phyloP scores from a whole-genome alignment of 2,329 filamentous ascomycete species.

The Cadophora sp. region DNA sequence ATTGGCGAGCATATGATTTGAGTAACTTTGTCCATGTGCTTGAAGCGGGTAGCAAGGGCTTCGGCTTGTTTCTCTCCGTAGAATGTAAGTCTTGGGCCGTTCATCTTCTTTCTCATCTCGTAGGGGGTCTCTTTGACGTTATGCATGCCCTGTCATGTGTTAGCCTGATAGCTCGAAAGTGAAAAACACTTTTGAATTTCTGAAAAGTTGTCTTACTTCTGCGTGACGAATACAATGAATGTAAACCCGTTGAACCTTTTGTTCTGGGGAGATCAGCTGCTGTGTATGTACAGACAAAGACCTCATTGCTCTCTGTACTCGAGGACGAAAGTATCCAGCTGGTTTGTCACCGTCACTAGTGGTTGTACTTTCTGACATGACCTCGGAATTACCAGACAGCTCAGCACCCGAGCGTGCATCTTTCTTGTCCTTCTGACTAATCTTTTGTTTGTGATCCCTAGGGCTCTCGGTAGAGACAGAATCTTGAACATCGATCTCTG shows the following conservation, averaged over 20 bases:
- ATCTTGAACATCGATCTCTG: not conserved
- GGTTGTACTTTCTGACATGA: not conserved
- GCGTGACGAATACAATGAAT: slow-evolving; percentile 13
- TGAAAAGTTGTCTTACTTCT: not conserved
- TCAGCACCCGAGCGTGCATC: too few relatives aligned
- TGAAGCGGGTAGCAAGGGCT: not conserved
- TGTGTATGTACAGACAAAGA: not conserved
- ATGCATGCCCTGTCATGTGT: not conserved
- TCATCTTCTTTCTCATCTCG: not conserved
- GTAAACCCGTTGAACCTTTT: not conserved
- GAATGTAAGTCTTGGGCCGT: slow-evolving; percentile 2
- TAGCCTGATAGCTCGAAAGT: not conserved
- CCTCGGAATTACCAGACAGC: too few relatives aligned
- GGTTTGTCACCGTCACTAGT: not conserved
- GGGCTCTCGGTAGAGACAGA: not conserved
- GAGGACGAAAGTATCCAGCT: not conserved
- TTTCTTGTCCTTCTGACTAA: not conserved
- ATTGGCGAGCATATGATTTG: slow-evolving; percentile 10
- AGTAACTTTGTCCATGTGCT: not conserved
- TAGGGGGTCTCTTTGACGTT: not conserved
- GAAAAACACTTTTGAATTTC: not conserved
- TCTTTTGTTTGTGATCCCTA: not conserved
- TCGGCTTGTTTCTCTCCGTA: not conserved
- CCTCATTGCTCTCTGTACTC: not conserved
- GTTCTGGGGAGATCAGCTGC: not conserved